A percentile compares a stretch with the other conserved stretches of the same genome.
Conservation (phyloP, 2,329 filamentous ascomycete species). For the Sporothrix brunneoviolacea region DNA sequence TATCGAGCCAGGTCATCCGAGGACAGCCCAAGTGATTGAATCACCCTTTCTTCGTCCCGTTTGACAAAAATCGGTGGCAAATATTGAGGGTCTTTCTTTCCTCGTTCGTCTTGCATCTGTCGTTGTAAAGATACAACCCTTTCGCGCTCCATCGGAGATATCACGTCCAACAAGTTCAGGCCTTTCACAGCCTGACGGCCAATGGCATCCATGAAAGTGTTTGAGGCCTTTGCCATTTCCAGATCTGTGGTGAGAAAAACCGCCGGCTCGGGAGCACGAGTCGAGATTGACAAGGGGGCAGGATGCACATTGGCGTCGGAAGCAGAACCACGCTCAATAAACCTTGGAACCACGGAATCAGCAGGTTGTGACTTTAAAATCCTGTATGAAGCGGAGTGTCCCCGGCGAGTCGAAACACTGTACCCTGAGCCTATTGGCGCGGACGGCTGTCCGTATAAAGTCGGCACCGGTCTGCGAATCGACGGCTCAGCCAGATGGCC, state of each 20-base stretch:
- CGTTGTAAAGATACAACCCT: conserved; percentile 44
- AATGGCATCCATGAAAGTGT: conserved; percentile 48
- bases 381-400: conserved; percentile 38
- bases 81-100: conserved; percentile 53
- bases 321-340: conserved; percentile 43
- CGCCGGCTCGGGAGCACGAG: conserved; percentile 42
- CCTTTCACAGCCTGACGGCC: conserved; percentile 42
- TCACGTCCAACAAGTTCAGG: conserved; percentile 48
- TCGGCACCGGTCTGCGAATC: conserved; percentile 42
- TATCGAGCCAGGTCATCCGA: conserved; percentile 47
- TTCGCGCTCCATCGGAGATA: conserved; percentile 45
- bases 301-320: conserved; percentile 45
- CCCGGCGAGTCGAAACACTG: conserved; percentile 40
- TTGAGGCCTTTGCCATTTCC: conserved; percentile 51
- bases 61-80: conserved; percentile 56
- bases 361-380: conserved; percentile 48
- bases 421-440: conserved; percentile 37
- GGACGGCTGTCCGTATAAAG: conserved; percentile 39
- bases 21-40: conserved; percentile 48
- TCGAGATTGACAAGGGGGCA: conserved; percentile 35
- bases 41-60: conserved; percentile 47
- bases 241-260: conserved; percentile 54
- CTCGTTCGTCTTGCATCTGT: conserved; percentile 51
- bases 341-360: conserved; percentile 42
- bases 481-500: conserved; percentile 39